Evolutionary conservation across 2,329 filamentous ascomycete species (phyloP).

Genomic region (Fusarium xylarioides): DNA sequence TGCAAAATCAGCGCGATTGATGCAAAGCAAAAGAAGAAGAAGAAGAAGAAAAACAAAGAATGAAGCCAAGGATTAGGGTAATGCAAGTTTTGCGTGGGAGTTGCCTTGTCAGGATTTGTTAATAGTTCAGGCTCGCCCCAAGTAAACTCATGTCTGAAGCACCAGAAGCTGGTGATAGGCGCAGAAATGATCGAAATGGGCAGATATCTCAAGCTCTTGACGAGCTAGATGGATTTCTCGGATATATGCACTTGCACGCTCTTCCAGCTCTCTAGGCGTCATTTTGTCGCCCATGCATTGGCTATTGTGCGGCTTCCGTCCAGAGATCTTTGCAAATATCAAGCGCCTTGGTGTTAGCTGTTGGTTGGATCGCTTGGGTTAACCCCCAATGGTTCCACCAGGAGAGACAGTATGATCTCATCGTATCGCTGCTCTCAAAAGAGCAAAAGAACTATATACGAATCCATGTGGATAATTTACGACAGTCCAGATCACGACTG

Average conservation of each 20-base stretch:
- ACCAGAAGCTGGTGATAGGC: conserved; percentile 10
- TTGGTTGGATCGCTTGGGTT: conserved; percentile 31
- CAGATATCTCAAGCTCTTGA: conserved; percentile 1
- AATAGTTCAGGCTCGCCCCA: neutral
- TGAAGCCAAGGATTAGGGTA: neutral
- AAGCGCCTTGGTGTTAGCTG: conserved; percentile 28
- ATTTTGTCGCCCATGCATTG: conserved; percentile 4
- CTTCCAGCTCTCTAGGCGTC: conserved; percentile 14
- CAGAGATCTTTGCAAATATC: conserved; percentile 23
- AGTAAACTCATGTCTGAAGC: conserved; percentile 7
- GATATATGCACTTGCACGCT: conserved; percentile 42
- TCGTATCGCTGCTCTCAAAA: conserved; percentile 23
- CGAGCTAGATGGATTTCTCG: conserved; percentile 16
- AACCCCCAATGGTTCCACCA: conserved; percentile 37
- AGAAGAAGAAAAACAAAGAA: neutral
- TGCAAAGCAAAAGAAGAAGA: neutral
- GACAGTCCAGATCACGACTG: conserved; percentile 28
- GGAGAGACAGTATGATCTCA: conserved; percentile 20
- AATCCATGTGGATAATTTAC: conserved; percentile 51
- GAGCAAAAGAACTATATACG: conserved; percentile 48
- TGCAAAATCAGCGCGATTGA: conserved; percentile 12
- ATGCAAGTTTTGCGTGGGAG: neutral
- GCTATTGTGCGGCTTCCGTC: conserved; percentile 12
- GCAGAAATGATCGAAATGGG: conserved; percentile 16
- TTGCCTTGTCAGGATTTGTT: neutral